Evolutionary conservation across 2,329 filamentous ascomycete genomes (phyloP), one percentile per base, ranked within the genome.

Genomic region (Chlorencoelia australis): DNA sequence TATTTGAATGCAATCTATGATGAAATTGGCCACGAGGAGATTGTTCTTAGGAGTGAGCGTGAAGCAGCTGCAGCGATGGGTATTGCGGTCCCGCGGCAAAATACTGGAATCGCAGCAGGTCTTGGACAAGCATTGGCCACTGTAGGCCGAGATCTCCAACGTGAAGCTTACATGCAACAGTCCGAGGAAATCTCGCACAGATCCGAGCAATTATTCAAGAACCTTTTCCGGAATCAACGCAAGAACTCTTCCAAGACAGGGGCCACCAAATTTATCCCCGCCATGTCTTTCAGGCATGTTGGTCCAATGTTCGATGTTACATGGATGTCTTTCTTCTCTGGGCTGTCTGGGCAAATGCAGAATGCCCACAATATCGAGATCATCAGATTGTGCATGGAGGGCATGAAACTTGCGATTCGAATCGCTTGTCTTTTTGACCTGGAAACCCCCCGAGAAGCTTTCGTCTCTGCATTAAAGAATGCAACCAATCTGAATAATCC

Each of bases 261-360:
- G 8, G n/a, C 61, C 59, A 51, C 79, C 68, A 62, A 78, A 66
- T 98, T 91, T 59, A 93, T 98, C 37, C 83, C 86, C 1, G 91
- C 91, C 3, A 91, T 86, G 2, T 96, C 88, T 0, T 88, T 86
- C 57, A 89, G 86, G 51, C 91, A 98, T 58, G 83, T 95, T 33
- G 91, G 91, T 0, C 87, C 91, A 1, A 98, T 98, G 91, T 96
- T 98, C 55, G 88, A 94, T 52, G 87, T 94, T 16, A 93, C 87
- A 0, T 98, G 91, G 91, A 98, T 96, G 89, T 94, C 89, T 7
- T 93, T 95, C 59, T 82, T 98, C 53, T 96, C 89, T 4, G 88
- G 88, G 0, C 71, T 98, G 17, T 95, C 89, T 1, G 88, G 84
- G 33, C 84, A 93, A 49, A 88, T 91, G 57, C 91, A 96, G 51